Base-by-base conservation (phyloP, 345 rosid species). In the Euphorbia peplus region DNA sequence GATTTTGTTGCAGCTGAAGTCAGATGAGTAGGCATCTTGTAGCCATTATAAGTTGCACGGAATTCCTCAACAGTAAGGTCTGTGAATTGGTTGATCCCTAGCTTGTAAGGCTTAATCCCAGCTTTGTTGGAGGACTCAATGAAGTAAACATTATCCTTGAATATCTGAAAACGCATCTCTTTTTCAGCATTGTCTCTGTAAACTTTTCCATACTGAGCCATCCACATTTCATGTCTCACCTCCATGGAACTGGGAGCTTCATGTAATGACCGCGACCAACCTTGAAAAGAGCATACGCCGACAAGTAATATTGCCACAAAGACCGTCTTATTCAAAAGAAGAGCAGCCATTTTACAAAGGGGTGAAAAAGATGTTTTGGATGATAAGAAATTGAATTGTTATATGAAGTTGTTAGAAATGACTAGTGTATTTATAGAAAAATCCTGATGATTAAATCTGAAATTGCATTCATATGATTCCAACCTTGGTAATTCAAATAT, bases 41-140 rank as follows among this genome's bases (percentile, higher is more conserved):
- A 81, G 28, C 88, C 88, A 1, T 78, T 75, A 55, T 57, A 46
- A 0, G 51, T 42, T 3, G 78, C 73, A 2, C 60, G 73, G 54
- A 87, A 89, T 53, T 87, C 92, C 39, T 87, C 76, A 1, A 73
- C 37, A 0, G 84, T 81, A 12, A 81, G 70, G 67, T 90, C 87
- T 12, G 91, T 76, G 76, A 86, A 86, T 26, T 70, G 64, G 32
- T 90, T 90, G 54, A 77, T 41, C 22, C 81, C 76, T 32, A 81
- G 51, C 56, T 44, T 65, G 62, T 73, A 83, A 51, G 76, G 67
- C 46, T 0, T 58, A 41, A 66, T 78, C 25, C 60, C 61, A 0
- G 58, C 72, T 12, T 70, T 76, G 70, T 83, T 86, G 71, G 76
- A 83, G 8, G 59, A 67, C 11, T 84, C 77, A 0, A 86, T 68